Conservation (phyloP, 2,329 filamentous ascomycete genomes). For the Fusarium transvaalense region DNA sequence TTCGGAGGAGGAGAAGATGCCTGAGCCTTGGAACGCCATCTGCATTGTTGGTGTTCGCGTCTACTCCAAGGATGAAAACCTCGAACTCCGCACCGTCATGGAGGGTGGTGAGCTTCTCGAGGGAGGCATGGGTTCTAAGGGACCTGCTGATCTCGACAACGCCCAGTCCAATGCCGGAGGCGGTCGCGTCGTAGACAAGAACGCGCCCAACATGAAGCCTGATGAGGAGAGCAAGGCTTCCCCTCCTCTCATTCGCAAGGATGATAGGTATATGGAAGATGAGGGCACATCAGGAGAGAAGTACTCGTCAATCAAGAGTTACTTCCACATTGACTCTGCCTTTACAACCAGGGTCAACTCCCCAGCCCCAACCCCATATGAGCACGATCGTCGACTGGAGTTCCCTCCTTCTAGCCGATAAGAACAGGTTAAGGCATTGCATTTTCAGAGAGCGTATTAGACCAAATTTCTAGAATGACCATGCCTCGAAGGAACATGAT, state of each 20-base stretch:
- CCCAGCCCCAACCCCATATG: constrained; percentile 50
- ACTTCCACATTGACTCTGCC: constrained; percentile 49
- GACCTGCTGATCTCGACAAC: constrained; percentile 67
- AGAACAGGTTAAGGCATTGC: constrained; percentile 11
- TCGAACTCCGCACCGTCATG: constrained; percentile 68
- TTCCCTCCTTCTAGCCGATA: constrained; percentile 9
- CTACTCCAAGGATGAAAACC: constrained; percentile 68
- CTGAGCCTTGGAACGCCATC: constrained; percentile 73
- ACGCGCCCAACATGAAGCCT: constrained; percentile 11
- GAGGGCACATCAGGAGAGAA: constrained; percentile 29
- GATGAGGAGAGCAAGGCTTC: constrained; percentile 32
- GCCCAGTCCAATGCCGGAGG: constrained; percentile 68
- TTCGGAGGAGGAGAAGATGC: constrained; percentile 68
- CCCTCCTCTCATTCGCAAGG: constrained; percentile 45
- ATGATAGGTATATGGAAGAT: constrained; percentile 44
- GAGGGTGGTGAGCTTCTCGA: constrained; percentile 67
- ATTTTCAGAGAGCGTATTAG: constrained; percentile 29
- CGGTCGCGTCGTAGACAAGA: constrained; percentile 50
- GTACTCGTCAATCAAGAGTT: constrained; percentile 45
- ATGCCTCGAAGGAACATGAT: constrained; percentile 31
- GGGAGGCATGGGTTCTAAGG: constrained; percentile 69
- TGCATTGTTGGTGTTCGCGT: constrained; percentile 71
- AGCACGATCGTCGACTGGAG: constrained; percentile 48
- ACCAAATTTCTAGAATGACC: constrained; percentile 17
- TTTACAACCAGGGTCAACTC: constrained; percentile 49